Evolutionary conservation across 2,329 filamentous ascomycete genomes (phyloP), one percentile per base, ranked within the genome.

Genomic region (Colletotrichum karsti): DNA sequence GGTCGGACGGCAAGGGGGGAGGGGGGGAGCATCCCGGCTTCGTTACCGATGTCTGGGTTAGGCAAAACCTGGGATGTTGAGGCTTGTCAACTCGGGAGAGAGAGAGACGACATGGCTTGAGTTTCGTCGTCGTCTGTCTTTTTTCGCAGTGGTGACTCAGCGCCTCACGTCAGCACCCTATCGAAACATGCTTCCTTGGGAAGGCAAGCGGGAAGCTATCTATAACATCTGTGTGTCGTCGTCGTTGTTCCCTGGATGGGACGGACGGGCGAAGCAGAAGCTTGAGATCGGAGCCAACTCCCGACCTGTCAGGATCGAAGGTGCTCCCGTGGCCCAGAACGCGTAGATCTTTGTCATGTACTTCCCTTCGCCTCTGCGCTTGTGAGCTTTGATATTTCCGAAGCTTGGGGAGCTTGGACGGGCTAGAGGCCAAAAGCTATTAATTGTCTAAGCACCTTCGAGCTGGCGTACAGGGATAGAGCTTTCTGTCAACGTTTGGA

Each of bases 101-200:
- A 26, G 13, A 26, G 41, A 18, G 35, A n/a, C 22, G 22, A 15
- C 20, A 24, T 50, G 30, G 15, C n/a, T 30, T 8, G 12, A 39
- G 5, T 10, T 26, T 8, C 48, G 5, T 51, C 4, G 10, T 57
- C 41, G 8, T 57, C 42, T 24, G 18, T 28, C 28, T 60, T 44
- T 60, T 30, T 60, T 42, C n/a, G 20, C n/a, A 33, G 30, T 41
- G 33, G 57, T 60, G 57, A 60, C 57, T 60, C 57, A 60, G 57
- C 57, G 44, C 57, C 57, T 60, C 57, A 60, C 57, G 57, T 60
- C 57, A 60, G 57, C 57, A 51, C 57, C 57, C 57, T 60, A 60
- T 51, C 44, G 44, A 60, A n/a, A 5, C 39, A 55, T 28, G 9
- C 22, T 28, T 41, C 20, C 24, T 15, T 35, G 33, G 12, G 10